These are phyloP conservation scores for Excoecaria cochinchinensis DNA, from an alignment of 345 rosid genomes.

Conservation along the genomic window DNA sequence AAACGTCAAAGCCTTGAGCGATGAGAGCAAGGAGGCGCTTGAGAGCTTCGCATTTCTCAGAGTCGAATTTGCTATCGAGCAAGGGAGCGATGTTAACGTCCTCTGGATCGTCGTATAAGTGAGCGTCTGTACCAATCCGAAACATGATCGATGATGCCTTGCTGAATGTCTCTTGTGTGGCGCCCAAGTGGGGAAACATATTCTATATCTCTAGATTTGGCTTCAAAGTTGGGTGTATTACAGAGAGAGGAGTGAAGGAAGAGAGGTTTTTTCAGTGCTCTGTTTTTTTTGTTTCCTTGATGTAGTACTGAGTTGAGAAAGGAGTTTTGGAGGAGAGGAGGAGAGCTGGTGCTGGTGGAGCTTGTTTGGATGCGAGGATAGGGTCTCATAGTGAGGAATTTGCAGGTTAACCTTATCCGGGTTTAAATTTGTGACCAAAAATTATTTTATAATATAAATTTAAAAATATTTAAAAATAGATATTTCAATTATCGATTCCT, in stretches of 20 bases:
- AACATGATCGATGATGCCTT: slow-evolving; percentile 85
- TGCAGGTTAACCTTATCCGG: no score
- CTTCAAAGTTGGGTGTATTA: not conserved
- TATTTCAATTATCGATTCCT: no score
- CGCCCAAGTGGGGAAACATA: slow-evolving; percentile 76
- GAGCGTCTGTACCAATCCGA: slow-evolving; percentile 94
- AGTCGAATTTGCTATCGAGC: slow-evolving; percentile 89
- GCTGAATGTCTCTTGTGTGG: slow-evolving; percentile 79
- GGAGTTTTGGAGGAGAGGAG: not conserved
- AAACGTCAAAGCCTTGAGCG: slow-evolving; percentile 92
- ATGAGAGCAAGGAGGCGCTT: slow-evolving; percentile 93
- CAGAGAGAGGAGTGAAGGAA: not conserved
- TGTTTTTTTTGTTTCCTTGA: no score
- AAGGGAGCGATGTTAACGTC: slow-evolving; percentile 80
- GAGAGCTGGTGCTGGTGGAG: not conserved
- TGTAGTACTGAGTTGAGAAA: not conserved
- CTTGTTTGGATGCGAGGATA: not conserved
- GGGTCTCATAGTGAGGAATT: not conserved
- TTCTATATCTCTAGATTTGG: not conserved
- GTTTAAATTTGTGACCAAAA: no score
- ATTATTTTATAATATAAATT: no score
- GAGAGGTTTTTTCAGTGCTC: not conserved
- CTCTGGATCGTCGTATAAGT: slow-evolving; percentile 94
- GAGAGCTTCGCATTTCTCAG: slow-evolving; percentile 94
- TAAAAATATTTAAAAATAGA: no score